A percentile compares a stretch with the other conserved stretches of the same genome.
Conservation (phyloP, 2,329 filamentous ascomycete species). For the Ophiocordyceps australis region DNA sequence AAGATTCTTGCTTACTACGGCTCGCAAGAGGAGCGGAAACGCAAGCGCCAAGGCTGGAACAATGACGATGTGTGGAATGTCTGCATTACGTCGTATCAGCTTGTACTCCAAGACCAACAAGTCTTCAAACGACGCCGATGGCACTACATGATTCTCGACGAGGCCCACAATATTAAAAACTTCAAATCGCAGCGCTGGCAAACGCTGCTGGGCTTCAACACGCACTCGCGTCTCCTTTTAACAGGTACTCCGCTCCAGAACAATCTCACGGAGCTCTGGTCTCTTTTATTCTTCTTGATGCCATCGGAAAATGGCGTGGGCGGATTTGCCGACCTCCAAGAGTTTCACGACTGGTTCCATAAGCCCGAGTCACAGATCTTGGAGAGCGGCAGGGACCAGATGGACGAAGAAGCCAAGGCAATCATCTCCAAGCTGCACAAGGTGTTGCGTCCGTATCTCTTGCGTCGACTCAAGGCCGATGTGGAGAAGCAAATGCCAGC, state of each 20-base stretch:
- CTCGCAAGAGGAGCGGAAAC: slow-evolving; percentile 75
- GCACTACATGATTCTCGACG: slow-evolving; percentile 97
- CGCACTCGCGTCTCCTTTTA: slow-evolving; percentile 66
- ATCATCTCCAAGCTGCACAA: slow-evolving; percentile 91
- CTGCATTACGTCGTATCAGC: slow-evolving; percentile 92
- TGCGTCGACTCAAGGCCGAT: slow-evolving; percentile 83
- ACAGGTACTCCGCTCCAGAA: slow-evolving; percentile 95
- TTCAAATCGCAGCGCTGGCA: slow-evolving; percentile 98
- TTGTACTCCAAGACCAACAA: slow-evolving; percentile 84
- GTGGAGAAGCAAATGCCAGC: slow-evolving; percentile 98
- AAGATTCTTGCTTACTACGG: slow-evolving; percentile 97
- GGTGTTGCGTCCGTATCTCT: slow-evolving; percentile 76
- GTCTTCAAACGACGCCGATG: slow-evolving; percentile 84
- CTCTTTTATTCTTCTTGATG: slow-evolving; percentile 88
- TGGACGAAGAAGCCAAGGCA: slow-evolving; percentile 83
- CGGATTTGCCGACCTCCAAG: slow-evolving; percentile 83
- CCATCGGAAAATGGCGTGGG: slow-evolving; percentile 75
- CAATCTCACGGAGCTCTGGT: slow-evolving; percentile 94
- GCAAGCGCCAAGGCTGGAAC: slow-evolving; percentile 84
- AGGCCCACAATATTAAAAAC: slow-evolving; percentile 99
- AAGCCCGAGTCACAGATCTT: slow-evolving; percentile 92
- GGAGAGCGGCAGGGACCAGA: slow-evolving; percentile 80
- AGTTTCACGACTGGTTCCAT: slow-evolving; percentile 93
- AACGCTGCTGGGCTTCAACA: slow-evolving; percentile 84
- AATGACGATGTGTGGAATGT: slow-evolving; percentile 93